A percentile compares a stretch with the other conserved stretches of the same genome.
phyloP scores from a whole-genome alignment of 164 flowering plant genomes.

The Liquidambar formosana region DNA sequence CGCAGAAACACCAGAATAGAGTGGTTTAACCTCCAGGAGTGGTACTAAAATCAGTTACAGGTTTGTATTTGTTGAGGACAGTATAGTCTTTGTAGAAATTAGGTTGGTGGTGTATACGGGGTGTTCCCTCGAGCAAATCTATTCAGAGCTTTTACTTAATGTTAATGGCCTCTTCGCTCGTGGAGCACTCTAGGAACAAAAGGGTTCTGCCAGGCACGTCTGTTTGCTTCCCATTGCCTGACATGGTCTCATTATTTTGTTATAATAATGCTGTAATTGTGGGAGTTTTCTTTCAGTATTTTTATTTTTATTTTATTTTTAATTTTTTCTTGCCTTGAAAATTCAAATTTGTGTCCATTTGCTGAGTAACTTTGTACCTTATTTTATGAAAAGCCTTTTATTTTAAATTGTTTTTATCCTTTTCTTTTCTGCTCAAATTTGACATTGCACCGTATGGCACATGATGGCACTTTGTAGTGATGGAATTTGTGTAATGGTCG shows the following conservation, averaged over 20 bases:
- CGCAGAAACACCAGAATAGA: too few species aligned
- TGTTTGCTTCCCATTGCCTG: neutral
- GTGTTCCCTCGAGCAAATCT: neutral
- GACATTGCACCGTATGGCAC: too few species aligned
- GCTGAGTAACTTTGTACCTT: neutral
- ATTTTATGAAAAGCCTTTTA: too few species aligned
- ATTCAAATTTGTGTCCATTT: neutral
- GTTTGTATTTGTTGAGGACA: conserved; percentile 1
- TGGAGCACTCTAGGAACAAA: neutral
- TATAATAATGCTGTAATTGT: conserved; percentile 1
- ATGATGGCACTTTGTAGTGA: too few species aligned
- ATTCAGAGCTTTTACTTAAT: neutral
- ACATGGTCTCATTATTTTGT: conserved; percentile 6
- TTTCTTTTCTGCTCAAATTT: too few species aligned
- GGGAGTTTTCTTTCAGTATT: neutral
- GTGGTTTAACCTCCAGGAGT: too few species aligned
- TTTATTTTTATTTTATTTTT: too few species aligned
- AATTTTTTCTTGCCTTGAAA: too few species aligned
- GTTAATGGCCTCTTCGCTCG: too few species aligned
- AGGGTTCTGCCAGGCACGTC: neutral
- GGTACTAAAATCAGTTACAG: conserved; percentile 1
- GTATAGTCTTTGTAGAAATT: conserved; percentile 7
- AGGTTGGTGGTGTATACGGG: neutral
- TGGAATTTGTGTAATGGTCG: too few species aligned
- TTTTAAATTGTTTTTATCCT: too few species aligned